Evolutionary conservation across 2,329 filamentous ascomycete species (phyloP).

Genomic region (Epichloe bromicola): DNA sequence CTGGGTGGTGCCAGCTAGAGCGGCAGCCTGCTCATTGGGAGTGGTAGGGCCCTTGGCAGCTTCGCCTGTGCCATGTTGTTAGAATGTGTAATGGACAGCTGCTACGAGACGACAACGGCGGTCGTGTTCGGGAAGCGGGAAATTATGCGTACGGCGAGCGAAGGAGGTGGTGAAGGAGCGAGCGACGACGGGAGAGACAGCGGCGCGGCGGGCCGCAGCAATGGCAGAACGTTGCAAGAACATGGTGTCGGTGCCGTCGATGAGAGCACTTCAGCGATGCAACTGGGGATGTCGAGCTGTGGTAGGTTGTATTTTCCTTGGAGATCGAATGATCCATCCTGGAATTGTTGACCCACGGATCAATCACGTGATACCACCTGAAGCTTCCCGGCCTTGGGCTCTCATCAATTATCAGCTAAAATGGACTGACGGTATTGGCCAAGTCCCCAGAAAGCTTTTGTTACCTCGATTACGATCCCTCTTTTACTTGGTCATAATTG

Average conservation of each 20-base stretch:
- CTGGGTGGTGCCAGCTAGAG: constrained; percentile 24
- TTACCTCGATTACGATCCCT: no score
- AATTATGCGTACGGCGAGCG: constrained; percentile 39
- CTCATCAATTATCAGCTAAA: constrained; percentile 12
- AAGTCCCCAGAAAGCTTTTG: not conserved
- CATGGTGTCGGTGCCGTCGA: constrained; percentile 30
- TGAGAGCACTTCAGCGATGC: constrained; percentile 3
- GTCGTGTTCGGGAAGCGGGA: constrained; percentile 14
- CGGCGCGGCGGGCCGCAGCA: constrained; percentile 45
- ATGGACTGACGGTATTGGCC: not conserved
- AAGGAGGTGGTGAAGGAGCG: constrained; percentile 49
- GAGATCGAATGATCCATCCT: constrained; percentile 1
- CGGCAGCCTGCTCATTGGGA: constrained; percentile 25
- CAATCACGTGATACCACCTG: constrained; percentile 5
- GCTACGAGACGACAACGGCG: constrained; percentile 3
- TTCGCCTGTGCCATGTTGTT: constrained; percentile 18
- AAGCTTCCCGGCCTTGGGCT: constrained; percentile 15
- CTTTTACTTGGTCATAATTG: no score
- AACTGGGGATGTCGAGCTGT: constrained; percentile 6
- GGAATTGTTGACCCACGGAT: constrained; percentile 2
- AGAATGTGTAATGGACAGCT: not conserved
- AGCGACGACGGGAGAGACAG: constrained; percentile 38
- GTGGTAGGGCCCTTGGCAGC: constrained; percentile 21
- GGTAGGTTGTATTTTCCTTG: constrained; percentile 1
- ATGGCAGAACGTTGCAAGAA: constrained; percentile 52